These are phyloP conservation scores for Gynochthodes officinalis DNA, from an alignment of 257 asterid species.

Conservation along the genomic window DNA sequence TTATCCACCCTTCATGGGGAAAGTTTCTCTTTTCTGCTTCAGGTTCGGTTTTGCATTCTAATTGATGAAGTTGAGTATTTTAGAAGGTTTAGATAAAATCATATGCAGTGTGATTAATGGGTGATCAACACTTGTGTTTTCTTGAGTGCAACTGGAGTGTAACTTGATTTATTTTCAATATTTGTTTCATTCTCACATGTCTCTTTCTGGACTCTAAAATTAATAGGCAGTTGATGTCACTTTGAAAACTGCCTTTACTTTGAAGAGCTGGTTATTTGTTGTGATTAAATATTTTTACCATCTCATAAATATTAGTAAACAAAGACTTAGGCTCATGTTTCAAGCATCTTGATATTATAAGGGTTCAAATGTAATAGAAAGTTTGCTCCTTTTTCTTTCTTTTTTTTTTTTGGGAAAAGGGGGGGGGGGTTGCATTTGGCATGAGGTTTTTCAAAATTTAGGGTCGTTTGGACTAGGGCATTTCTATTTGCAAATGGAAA, in stretches of 20 bases:
- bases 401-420: no score
- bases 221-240: neutral
- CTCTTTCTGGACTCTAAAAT: neutral
- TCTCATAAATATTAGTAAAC: neutral
- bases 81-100: neutral
- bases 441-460: neutral
- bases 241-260: neutral
- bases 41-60: slow-evolving; percentile 37
- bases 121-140: neutral
- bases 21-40: slow-evolving; percentile 75
- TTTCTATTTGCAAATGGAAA: no score
- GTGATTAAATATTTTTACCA: neutral
- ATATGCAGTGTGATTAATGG: neutral
- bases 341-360: neutral
- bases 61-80: neutral
- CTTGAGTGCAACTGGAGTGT: neutral
- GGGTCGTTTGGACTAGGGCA: no score
- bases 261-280: neutral
- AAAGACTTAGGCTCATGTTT: neutral
- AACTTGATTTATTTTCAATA: neutral
- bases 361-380: neutral
- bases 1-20: slow-evolving; percentile 85
- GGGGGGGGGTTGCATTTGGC: neutral
- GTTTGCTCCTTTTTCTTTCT: neutral
- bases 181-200: neutral